A percentile compares a stretch with the other conserved stretches of the same genome.
Conservation (phyloP, 352 stramenopile species). For the Phytophthora cactorum region DNA sequence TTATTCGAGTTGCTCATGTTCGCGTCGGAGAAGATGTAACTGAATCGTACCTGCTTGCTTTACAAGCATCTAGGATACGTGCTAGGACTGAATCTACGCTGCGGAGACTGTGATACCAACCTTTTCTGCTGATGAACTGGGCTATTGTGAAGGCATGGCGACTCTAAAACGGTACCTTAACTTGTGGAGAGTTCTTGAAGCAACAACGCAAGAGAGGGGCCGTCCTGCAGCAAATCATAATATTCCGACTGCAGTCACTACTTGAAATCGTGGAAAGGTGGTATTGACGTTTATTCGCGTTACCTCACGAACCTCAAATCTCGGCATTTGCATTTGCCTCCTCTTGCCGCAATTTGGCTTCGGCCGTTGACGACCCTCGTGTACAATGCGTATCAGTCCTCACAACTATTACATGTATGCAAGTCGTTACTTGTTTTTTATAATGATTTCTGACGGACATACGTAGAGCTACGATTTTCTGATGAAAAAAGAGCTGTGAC, state of each 20-base stretch:
- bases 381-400: too few relatives aligned
- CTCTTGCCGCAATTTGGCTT: too few relatives aligned
- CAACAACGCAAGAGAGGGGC: not conserved
- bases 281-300: not conserved
- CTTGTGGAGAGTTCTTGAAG: not conserved
- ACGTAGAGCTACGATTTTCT: too few relatives aligned
- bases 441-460: too few relatives aligned
- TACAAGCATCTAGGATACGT: not conserved
- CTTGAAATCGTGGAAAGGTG: not conserved
- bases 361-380: too few relatives aligned
- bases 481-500: too few relatives aligned
- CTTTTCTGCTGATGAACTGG: not conserved
- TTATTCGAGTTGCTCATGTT: not conserved
- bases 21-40: not conserved
- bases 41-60: not conserved
- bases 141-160: not conserved
- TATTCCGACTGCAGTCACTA: not conserved
- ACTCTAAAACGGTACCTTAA: not conserved
- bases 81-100: not conserved
- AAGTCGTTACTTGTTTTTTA: too few relatives aligned
- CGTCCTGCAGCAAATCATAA: not conserved
- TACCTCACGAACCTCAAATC: constrained; percentile 2
- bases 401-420: too few relatives aligned
- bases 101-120: not conserved
- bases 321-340: not conserved